These are phyloP conservation scores for Dendrobium nobile DNA, from an alignment of 106 monocot species.

Conservation along the genomic window DNA sequence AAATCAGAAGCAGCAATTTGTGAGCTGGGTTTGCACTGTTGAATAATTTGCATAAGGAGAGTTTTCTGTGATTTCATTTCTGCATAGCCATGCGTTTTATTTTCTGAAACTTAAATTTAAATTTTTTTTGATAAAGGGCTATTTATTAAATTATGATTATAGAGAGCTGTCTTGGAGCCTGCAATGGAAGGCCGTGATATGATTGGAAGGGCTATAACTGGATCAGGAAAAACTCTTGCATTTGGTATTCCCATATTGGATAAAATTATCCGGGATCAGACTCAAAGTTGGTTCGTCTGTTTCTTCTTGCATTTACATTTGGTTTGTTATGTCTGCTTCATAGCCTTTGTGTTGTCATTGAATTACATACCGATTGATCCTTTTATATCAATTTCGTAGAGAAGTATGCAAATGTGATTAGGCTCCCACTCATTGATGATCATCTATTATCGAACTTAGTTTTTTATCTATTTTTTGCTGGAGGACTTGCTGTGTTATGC, in stretches of 20 bases:
- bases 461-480: too few relatives aligned
- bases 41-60: neutral
- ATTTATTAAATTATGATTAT: conserved; percentile 2
- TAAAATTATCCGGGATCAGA: conserved; percentile 36
- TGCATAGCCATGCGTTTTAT: neutral
- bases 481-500: too few relatives aligned
- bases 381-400: too few relatives aligned
- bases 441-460: too few relatives aligned
- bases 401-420: too few relatives aligned
- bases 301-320: neutral
- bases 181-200: conserved; percentile 43
- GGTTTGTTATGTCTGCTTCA: neutral
- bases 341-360: too few relatives aligned
- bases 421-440: too few relatives aligned
- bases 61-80: neutral
- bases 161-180: conserved; percentile 40
- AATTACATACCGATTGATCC: too few relatives aligned
- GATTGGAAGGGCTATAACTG: conserved; percentile 52
- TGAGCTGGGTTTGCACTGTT: neutral
- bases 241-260: conserved; percentile 49
- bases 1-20: neutral
- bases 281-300: conserved; percentile 22
- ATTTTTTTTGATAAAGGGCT: neutral
- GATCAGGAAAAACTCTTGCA: conserved; percentile 45
- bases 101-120: neutral